These are phyloP conservation scores for Gautieria morchelliformis DNA, from an alignment of 768 basidiomycete genomes.

Conservation along the genomic window DNA sequence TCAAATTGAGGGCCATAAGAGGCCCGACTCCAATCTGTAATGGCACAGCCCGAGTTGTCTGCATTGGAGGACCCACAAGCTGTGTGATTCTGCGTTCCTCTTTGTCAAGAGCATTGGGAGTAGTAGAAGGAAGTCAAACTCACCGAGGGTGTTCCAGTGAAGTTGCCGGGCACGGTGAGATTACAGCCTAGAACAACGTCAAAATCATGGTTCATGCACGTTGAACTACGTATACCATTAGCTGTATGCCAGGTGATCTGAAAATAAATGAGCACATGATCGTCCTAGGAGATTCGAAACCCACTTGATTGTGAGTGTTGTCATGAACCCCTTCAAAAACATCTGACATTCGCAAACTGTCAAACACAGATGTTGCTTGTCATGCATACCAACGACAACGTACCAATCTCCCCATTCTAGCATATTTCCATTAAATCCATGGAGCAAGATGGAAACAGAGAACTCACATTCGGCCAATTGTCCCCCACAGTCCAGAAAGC, in stretches of 20 bases:
- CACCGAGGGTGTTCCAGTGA: conserved; percentile 57
- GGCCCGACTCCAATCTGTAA: conserved; percentile 69
- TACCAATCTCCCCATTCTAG: conserved; percentile 61
- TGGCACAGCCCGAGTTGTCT: conserved; percentile 64
- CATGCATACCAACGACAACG: background rate
- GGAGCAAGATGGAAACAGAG: background rate
- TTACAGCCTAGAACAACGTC: conserved; percentile 38
- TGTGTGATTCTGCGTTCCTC: conserved; percentile 1
- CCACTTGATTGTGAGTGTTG: conserved; percentile 76
- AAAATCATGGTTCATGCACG: background rate
- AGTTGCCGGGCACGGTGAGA: conserved; percentile 42
- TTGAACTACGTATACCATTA: background rate
- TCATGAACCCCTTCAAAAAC: conserved; percentile 82
- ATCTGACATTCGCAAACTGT: conserved; percentile 25
- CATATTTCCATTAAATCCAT: background rate
- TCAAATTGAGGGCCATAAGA: conserved; percentile 84
- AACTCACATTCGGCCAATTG: conserved; percentile 54
- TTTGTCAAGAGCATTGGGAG: background rate
- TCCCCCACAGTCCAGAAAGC: conserved; percentile 52
- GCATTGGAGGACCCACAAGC: background rate
- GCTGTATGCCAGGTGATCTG: conserved; percentile 12
- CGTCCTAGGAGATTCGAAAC: conserved; percentile 23
- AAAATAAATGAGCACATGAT: background rate
- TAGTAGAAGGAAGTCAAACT: conserved; percentile 16
- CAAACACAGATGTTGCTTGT: background rate